Conservation (phyloP, 305 asterid genomes). For the Fraxinus latifolia region DNA sequence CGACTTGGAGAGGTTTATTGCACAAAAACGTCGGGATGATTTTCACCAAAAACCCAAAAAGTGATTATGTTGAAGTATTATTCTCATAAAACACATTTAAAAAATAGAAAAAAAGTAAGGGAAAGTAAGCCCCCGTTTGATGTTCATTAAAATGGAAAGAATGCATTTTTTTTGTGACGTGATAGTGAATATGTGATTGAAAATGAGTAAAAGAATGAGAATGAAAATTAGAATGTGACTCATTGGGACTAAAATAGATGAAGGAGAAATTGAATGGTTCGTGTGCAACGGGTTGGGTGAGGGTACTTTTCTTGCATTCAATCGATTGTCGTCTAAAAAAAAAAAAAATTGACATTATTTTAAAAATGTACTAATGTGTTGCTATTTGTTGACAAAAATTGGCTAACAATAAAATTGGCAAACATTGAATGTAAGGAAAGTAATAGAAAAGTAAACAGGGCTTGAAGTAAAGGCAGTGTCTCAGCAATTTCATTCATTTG, state of each 20-base stretch:
- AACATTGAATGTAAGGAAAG: not conserved
- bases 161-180: no score
- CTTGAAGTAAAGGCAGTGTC: slow-evolving; percentile 12
- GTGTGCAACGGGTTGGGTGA: not conserved
- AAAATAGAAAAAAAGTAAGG: not conserved
- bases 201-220: no score
- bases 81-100: not conserved
- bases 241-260: not conserved
- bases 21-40: not conserved
- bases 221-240: no score
- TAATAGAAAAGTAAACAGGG: slow-evolving; percentile 15
- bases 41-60: not conserved
- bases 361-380: not conserved
- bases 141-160: no score
- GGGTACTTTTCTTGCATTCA: not conserved
- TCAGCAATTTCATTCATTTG: slow-evolving; percentile 18
- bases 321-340: not conserved
- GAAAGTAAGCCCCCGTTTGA: not conserved
- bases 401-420: not conserved
- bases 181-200: no score
- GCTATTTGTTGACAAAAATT: not conserved
- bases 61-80: not conserved
- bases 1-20: not conserved
- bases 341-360: not conserved
- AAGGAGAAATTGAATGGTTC: not conserved